Percentiles rank a stretch among this genome's conserved stretches.
phyloP scores from a whole-genome alignment of 345 rosid genomes.

The rapeseed (Brassica napus) region DNA sequence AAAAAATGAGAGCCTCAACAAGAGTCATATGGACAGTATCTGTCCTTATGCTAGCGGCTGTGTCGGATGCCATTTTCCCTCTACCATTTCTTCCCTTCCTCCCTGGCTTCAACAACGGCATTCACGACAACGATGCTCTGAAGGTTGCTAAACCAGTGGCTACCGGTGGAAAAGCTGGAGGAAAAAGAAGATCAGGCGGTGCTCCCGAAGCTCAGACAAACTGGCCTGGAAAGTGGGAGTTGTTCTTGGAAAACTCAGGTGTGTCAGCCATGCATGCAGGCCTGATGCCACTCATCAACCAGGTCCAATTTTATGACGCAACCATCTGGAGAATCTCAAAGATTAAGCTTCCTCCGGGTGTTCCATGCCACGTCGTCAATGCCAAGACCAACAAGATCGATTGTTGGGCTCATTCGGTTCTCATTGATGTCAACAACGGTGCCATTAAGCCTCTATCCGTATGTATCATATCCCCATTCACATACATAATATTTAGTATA shows the following conservation, averaged over 20 bases:
- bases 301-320: slow-evolving; percentile 71
- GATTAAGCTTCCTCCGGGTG: slow-evolving; percentile 7
- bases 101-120: slow-evolving; percentile 27
- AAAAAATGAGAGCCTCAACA: slow-evolving; percentile 36
- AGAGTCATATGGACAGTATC: slow-evolving; percentile 39
- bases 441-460: slow-evolving; percentile 58
- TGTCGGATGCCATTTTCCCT: slow-evolving; percentile 38
- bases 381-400: slow-evolving; percentile 44
- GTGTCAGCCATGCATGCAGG: slow-evolving; percentile 84
- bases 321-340: slow-evolving; percentile 63
- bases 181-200: slow-evolving; percentile 6
- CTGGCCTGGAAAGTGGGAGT: slow-evolving; percentile 60
- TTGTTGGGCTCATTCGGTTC: slow-evolving; percentile 69
- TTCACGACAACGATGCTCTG: not conserved
- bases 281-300: slow-evolving; percentile 58
- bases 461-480: not conserved
- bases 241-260: slow-evolving; percentile 58
- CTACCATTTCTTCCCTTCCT: slow-evolving; percentile 34
- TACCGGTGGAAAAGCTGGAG: slow-evolving; percentile 19
- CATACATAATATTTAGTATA: not conserved
- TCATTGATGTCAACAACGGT: slow-evolving; percentile 49
- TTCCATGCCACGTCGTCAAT: slow-evolving; percentile 45
- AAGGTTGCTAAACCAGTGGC: slow-evolving; percentile 1
- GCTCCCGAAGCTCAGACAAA: slow-evolving; percentile 20
- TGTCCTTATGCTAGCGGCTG: slow-evolving; percentile 40